Conservation (phyloP, 352 stramenopile species). For the Phytophthora sp. region DNA sequence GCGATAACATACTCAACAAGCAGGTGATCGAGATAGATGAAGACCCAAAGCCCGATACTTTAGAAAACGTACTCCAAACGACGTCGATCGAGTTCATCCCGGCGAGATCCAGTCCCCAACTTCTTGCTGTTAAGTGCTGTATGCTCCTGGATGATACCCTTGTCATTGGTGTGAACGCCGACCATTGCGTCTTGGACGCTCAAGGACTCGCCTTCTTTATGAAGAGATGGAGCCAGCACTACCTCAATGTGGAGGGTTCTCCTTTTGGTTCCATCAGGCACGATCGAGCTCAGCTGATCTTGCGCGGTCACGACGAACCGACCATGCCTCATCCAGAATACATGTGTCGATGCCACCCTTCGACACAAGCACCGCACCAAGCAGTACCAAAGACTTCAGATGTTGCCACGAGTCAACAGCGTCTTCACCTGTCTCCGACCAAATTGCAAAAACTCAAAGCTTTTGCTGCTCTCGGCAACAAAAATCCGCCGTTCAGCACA, state of each 20-base stretch:
- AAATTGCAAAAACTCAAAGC: constrained; percentile 1
- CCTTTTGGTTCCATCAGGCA: neutral
- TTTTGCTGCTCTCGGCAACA: neutral
- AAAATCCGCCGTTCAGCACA: constrained; percentile 1
- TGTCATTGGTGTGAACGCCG: constrained; percentile 8
- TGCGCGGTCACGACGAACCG: neutral
- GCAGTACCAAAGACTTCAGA: neutral
- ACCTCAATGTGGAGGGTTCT: neutral
- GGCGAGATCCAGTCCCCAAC: neutral
- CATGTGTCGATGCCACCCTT: neutral
- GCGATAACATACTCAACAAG: neutral
- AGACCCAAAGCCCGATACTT: too few relatives aligned
- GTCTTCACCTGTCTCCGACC: constrained; percentile 1
- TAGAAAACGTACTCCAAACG: neutral
- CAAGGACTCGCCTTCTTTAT: constrained; percentile 1
- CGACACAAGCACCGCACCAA: neutral
- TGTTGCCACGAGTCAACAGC: neutral
- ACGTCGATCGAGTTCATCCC: constrained; percentile 2
- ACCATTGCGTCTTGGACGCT: constrained; percentile 8
- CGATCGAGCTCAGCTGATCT: too few relatives aligned
- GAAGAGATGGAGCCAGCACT: constrained; percentile 3
- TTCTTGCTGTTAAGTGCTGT: constrained; percentile 8
- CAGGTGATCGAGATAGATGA: neutral
- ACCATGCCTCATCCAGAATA: constrained; percentile 10
- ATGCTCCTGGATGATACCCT: constrained; percentile 2